Evolutionary conservation across 768 basidiomycete genomes (phyloP).

Genomic region (Termitomyces sp.): DNA sequence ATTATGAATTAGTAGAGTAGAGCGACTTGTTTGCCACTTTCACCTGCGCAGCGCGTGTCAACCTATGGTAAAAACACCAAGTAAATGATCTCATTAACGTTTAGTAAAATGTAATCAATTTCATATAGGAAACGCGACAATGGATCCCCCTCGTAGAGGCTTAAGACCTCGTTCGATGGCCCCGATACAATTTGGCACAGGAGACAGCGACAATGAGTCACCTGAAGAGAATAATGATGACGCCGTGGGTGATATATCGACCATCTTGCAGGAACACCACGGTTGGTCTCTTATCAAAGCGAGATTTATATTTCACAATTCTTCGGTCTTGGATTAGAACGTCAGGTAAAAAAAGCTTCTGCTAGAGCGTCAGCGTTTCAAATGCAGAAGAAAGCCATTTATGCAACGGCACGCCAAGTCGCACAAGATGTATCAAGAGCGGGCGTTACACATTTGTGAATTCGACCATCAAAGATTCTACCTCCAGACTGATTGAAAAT

Average conservation of each 20-base stretch:
- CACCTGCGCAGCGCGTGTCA: not conserved
- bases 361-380: conserved; percentile 23
- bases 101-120: not conserved
- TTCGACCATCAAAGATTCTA: not conserved
- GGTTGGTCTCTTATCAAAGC: conserved; percentile 8
- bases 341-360: conserved; percentile 23
- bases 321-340: conserved; percentile 13
- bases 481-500: not conserved
- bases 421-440: conserved; percentile 23
- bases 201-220: conserved; percentile 13
- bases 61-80: not conserved
- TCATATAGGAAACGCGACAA: not conserved
- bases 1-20: too few species aligned
- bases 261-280: conserved; percentile 10
- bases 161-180: conserved; percentile 11
- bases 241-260: conserved; percentile 6
- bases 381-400: conserved; percentile 28
- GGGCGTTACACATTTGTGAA: conserved; percentile 26
- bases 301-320: not conserved
- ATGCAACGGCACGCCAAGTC: conserved; percentile 25
- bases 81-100: not conserved
- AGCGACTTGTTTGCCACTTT: not conserved
- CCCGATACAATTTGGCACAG: conserved; percentile 10
- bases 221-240: conserved; percentile 12
- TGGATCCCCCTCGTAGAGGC: not conserved